Evolutionary conservation across 176 grass and related monocot genomes (phyloP), one percentile per base, ranked within the genome.

Genomic region (Eleusine coracana): DNA sequence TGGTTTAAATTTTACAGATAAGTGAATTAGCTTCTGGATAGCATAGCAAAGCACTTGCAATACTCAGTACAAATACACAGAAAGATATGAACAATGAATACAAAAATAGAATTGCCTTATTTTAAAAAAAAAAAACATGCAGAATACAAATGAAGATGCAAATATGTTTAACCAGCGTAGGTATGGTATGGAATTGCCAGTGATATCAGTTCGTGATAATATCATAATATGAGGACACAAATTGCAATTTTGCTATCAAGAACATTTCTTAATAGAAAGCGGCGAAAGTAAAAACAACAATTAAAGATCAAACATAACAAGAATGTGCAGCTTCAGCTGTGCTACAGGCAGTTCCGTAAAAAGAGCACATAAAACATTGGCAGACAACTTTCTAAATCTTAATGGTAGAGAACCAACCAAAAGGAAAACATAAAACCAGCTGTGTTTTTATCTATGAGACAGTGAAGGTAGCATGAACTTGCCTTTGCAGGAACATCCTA

Each of bases 401-500:
- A 63, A 29, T 56, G 5, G 12, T 42, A 74, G 38, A 27, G 20
- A 41, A 79, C 36, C 9, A 49, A 69, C 60, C 79, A 17, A 15
- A 31, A 75, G 41, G 10, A 46, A 75, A 29, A 52, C 16, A 84
- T n/a, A 72, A 70, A 25, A 6, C 39, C 5, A 36, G 12, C 63
- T 40, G 2, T 68, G 36, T 31, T 69, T 79, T 73, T 71, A 51
- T 61, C 16, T 64, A 25, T 29, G 7, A 74, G 41, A 65, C n/a
- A 71, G 41, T 71, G 18, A 82, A 89, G 46, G 27, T 59, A 68
- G 13, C 46, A 55, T 61, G 40, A 82, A 85, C 89, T 85, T 82
- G 73, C 89, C 85, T 88, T 88, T 61, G 66, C 31, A 62, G 50
- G 62, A 40, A 41, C n/a, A 34, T 76, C 82, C 85, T 74, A 75